phyloP scores from a whole-genome alignment of 768 basidiomycete species.

The Lactarius tabidus region DNA sequence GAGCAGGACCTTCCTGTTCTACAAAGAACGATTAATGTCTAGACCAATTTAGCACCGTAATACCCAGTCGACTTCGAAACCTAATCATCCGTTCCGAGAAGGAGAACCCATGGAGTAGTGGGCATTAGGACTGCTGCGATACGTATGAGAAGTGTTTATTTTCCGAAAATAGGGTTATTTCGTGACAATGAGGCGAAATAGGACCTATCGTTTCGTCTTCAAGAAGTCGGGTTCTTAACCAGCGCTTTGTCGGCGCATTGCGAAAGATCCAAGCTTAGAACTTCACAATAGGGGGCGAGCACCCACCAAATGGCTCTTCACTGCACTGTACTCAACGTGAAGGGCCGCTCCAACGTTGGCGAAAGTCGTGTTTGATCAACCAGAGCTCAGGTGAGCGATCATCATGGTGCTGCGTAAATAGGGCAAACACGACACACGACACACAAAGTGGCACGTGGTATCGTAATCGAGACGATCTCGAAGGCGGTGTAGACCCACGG shows the following conservation, averaged over 20 bases:
- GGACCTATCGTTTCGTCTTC: neutral
- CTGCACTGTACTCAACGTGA: neutral
- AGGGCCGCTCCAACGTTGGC: neutral
- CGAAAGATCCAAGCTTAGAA: neutral
- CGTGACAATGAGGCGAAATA: neutral
- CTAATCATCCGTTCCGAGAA: neutral
- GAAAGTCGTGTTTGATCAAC: neutral
- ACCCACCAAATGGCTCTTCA: neutral
- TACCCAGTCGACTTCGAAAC: neutral
- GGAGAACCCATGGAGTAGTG: neutral
- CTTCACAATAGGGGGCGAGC: neutral
- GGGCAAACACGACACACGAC: neutral
- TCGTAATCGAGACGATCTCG: neutral
- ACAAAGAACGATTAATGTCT: neutral
- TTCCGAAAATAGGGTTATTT: neutral
- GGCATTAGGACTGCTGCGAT: neutral
- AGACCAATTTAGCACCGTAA: neutral
- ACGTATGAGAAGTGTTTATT: neutral
- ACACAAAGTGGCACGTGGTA: neutral
- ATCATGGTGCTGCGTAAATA: neutral
- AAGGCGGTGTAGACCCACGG: neutral
- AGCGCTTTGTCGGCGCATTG: neutral
- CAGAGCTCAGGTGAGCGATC: neutral
- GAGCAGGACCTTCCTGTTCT: neutral
- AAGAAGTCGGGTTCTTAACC: neutral